Percentiles rank a stretch among this genome's conserved stretches.
phyloP scores from a whole-genome alignment of 768 basidiomycete genomes.

The Chiua virens region DNA sequence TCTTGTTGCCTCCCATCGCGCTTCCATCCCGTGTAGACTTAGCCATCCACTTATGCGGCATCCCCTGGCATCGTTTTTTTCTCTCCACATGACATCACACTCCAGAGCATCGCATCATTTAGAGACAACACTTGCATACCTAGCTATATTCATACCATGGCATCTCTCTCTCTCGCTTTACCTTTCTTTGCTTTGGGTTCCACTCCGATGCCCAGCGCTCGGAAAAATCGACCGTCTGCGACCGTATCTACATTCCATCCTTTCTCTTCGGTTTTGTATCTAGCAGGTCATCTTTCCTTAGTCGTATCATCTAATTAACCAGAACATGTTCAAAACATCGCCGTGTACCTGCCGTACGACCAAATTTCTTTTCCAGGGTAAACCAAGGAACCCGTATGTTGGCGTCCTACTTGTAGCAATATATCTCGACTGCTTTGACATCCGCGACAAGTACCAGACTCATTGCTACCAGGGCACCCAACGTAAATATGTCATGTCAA shows the following conservation, averaged over 20 bases:
- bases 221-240: not conserved
- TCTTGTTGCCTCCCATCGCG: not conserved
- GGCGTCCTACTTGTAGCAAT: too few relatives aligned
- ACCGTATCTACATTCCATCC: too few relatives aligned
- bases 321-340: too few relatives aligned
- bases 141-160: conserved; percentile 37
- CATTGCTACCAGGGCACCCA: too few relatives aligned
- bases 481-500: too few relatives aligned
- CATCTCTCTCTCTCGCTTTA: conserved; percentile 16
- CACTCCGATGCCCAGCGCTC: conserved; percentile 1
- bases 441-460: too few relatives aligned
- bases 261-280: not conserved
- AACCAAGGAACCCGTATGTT: too few relatives aligned
- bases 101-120: conserved; percentile 27
- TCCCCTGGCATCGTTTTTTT: not conserved
- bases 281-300: not conserved
- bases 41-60: conserved; percentile 5
- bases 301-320: not conserved
- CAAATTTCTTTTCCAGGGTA: too few relatives aligned
- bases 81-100: conserved; percentile 19
- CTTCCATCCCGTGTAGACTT: conserved; percentile 21
- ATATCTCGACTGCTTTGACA: too few relatives aligned
- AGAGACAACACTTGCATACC: conserved; percentile 35
- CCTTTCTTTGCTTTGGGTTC: conserved; percentile 14
- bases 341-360: too few relatives aligned